These are phyloP conservation scores for Bryoglossum gracile DNA, from an alignment of 495 filamentous ascomycete species.

Conservation along the genomic window DNA sequence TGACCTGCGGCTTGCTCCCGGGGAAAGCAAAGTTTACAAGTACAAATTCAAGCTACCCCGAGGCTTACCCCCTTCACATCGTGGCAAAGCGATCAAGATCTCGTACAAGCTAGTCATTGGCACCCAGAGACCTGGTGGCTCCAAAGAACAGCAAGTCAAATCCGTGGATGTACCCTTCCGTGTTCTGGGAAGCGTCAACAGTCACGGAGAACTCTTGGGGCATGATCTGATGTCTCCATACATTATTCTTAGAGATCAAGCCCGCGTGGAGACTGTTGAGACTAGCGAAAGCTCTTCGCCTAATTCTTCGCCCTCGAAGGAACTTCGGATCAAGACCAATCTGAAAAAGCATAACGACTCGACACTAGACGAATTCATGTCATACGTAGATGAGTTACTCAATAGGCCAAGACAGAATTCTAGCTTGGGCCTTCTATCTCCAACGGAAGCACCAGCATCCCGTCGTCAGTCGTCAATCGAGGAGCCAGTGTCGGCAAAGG, in stretches of 20 bases:
- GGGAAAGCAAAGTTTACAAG: constrained; percentile 79
- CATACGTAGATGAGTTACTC: constrained; percentile 76
- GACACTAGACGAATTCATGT: constrained; percentile 55
- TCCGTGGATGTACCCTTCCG: constrained; percentile 92
- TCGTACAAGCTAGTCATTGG: constrained; percentile 87
- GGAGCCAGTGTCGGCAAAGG: constrained; percentile 56
- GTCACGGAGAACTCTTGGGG: constrained; percentile 48
- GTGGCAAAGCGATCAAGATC: constrained; percentile 90
- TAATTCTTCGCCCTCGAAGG: constrained; percentile 6
- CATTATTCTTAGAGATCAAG: constrained; percentile 81
- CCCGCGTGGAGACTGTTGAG: constrained; percentile 50
- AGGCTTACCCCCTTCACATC: constrained; percentile 82
- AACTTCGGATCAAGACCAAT: constrained; percentile 26
- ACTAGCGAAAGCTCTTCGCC: constrained; percentile 18
- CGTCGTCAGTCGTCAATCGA: constrained; percentile 45
- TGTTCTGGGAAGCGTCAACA: constrained; percentile 86
- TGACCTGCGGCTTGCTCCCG: constrained; percentile 77
- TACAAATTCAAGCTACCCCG: constrained; percentile 81
- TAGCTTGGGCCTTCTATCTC: constrained; percentile 58
- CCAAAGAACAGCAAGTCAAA: constrained; percentile 73
- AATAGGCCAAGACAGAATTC: constrained; percentile 48
- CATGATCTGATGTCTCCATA: constrained; percentile 94
- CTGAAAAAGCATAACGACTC: constrained; percentile 21
- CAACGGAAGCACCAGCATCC: constrained; percentile 48
- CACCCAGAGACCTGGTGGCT: constrained; percentile 74